Percentiles rank a stretch among this genome's conserved stretches.
These are phyloP conservation scores for Pseudopithomyces chartarum DNA, from an alignment of 2,329 filamentous ascomycete genomes.

Conservation along the genomic window DNA sequence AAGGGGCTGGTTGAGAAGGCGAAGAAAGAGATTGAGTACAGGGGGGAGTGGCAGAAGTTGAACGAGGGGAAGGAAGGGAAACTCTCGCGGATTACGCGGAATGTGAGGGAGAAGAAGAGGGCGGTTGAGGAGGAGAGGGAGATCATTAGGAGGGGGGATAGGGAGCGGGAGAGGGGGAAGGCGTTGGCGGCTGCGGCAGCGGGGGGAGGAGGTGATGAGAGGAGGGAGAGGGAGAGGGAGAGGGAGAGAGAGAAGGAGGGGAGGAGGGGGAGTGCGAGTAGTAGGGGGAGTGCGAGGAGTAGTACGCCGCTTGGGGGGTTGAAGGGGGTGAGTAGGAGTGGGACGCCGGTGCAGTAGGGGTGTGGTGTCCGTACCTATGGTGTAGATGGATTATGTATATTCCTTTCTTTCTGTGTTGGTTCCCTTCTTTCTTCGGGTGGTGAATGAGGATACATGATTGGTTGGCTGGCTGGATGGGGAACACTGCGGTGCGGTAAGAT, in stretches of 20 bases:
- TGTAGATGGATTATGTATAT: no score
- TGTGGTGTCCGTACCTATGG: no score
- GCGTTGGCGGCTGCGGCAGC: conserved; percentile 16
- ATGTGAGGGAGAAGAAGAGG: conserved; percentile 38
- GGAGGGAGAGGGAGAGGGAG: conserved; percentile 25
- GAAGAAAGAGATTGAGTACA: conserved; percentile 37
- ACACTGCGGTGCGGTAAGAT: no score
- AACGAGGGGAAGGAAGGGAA: conserved; percentile 41
- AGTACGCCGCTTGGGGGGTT: conserved; percentile 10
- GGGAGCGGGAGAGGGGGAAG: conserved; percentile 36
- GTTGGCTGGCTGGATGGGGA: no score
- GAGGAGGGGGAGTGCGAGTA: conserved; percentile 9
- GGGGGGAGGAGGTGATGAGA: conserved; percentile 28
- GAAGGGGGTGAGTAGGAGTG: conserved; percentile 27
- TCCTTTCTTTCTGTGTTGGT: no score
- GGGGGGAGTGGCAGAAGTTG: conserved; percentile 39
- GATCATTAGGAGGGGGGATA: conserved; percentile 36
- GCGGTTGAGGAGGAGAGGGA: conserved; percentile 42
- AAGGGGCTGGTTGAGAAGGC: conserved; percentile 44
- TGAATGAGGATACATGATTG: no score
- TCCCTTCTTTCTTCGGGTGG: no score
- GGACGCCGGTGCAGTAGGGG: conserved; percentile 23
- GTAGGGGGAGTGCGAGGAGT: conserved; percentile 12
- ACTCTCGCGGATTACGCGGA: conserved; percentile 36
- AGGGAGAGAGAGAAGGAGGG: conserved; percentile 19